Evolutionary conservation across 1,284 basidiomycete species (phyloP).

Genomic region (Salmacisia buchloeana): DNA sequence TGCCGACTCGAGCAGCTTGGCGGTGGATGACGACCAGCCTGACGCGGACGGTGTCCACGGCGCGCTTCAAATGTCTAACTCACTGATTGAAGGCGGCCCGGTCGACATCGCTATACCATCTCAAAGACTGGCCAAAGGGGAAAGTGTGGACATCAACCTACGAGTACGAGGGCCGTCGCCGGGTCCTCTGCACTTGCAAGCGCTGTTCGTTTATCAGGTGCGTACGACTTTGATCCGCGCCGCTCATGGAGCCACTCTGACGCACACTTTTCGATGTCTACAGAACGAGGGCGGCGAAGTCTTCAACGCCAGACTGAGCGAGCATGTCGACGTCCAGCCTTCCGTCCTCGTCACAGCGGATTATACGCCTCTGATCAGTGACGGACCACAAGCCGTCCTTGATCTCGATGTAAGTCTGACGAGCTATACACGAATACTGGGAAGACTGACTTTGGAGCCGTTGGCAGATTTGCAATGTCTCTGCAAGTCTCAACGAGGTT

Average conservation of each 20-base stretch:
- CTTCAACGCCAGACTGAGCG: background rate
- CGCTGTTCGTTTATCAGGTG: constrained; percentile 13
- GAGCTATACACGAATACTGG: too few species aligned
- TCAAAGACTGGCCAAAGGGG: background rate
- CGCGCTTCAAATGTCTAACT: background rate
- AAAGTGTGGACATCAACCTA: background rate
- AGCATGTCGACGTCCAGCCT: constrained; percentile 4
- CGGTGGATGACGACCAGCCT: background rate
- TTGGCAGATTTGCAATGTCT: background rate
- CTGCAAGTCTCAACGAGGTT: too few species aligned
- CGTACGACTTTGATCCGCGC: background rate
- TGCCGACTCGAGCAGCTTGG: background rate
- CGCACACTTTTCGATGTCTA: background rate
- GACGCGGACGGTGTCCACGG: background rate
- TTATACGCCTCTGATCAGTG: background rate
- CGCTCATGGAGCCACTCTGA: background rate
- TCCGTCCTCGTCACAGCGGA: constrained; percentile 6
- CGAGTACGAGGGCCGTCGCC: background rate
- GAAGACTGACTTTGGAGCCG: too few species aligned
- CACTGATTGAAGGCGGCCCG: background rate
- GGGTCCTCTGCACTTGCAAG: background rate
- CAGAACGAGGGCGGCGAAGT: background rate
- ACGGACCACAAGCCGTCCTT: background rate
- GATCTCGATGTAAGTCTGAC: background rate
- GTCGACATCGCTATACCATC: constrained; percentile 3